Evolutionary conservation across 805 yeast species (phyloP).

Genomic region (Schizosaccharomyces lindneri): DNA sequence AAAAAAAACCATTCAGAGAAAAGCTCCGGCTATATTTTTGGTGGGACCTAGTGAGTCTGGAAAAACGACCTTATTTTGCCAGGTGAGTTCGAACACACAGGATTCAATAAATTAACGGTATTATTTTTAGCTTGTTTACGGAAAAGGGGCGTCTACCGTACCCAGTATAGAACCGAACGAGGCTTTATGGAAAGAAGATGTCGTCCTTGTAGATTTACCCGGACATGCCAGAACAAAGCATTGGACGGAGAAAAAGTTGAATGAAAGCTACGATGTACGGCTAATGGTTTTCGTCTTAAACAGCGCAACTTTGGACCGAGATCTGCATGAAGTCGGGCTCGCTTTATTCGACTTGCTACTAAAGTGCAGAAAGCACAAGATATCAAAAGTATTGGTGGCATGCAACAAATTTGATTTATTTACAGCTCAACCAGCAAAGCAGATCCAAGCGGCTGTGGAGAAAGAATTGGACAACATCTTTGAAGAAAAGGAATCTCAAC

Average conservation of each 20-base stretch:
- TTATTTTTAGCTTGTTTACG: constrained; percentile 6
- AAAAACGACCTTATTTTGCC: constrained; percentile 32
- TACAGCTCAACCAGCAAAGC: constrained; percentile 46
- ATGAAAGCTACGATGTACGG: constrained; percentile 7
- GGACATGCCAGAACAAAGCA: constrained; percentile 2
- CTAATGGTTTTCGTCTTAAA: constrained; percentile 9
- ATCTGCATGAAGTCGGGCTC: constrained; percentile 36
- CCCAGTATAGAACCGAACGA: constrained; percentile 4
- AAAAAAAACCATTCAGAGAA: not conserved
- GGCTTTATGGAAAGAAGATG: constrained; percentile 4
- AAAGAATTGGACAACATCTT: constrained; percentile 34
- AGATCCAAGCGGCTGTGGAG: constrained; percentile 36
- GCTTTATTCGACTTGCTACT: constrained; percentile 15
- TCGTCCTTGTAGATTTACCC: not conserved
- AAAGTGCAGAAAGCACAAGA: constrained; percentile 32
- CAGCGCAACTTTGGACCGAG: constrained; percentile 29
- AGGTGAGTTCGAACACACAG: constrained; percentile 5
- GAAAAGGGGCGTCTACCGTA: constrained; percentile 1
- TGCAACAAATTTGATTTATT: constrained; percentile 73
- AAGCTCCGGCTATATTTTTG: constrained; percentile 30
- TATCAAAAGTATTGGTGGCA: constrained; percentile 28
- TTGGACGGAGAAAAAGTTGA: constrained; percentile 1
- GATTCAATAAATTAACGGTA: not conserved
- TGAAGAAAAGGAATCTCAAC: constrained; percentile 17
- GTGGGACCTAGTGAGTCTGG: constrained; percentile 44